phyloP scores from a whole-genome alignment of 495 filamentous ascomycete genomes.

The Penicilliopsis zonata region DNA sequence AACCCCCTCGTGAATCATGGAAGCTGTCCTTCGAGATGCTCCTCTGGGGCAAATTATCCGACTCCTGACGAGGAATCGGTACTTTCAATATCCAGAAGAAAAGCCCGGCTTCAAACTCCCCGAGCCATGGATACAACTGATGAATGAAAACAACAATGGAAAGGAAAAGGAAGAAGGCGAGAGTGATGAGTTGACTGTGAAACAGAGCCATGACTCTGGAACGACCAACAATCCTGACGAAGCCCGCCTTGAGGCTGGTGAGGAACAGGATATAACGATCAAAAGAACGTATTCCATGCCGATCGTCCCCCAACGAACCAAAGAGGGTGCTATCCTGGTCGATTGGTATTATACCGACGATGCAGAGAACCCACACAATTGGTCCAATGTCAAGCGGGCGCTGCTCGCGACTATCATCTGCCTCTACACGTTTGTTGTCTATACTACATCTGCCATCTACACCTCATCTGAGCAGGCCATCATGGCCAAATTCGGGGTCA shows the following conservation, averaged over 20 bases:
- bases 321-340: constrained; percentile 26
- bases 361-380: constrained; percentile 43
- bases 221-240: constrained; percentile 22
- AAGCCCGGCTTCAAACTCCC: constrained; percentile 37
- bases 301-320: constrained; percentile 29
- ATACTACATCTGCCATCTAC: constrained; percentile 23
- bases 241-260: constrained; percentile 27
- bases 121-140: constrained; percentile 34
- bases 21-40: constrained; percentile 34
- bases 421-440: constrained; percentile 25
- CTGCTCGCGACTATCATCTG: constrained; percentile 15
- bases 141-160: no score
- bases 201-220: constrained; percentile 6
- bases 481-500: constrained; percentile 30
- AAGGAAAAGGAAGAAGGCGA: constrained; percentile 4
- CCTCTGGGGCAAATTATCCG: constrained; percentile 43
- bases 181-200: constrained; percentile 4
- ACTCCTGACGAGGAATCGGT: constrained; percentile 31
- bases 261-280: no score
- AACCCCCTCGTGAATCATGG: no score
- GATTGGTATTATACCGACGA: constrained; percentile 45
- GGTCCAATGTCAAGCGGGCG: constrained; percentile 22
- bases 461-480: constrained; percentile 17
- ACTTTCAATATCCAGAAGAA: constrained; percentile 45
- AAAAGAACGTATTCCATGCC: constrained; percentile 36